Percentiles rank a stretch among this genome's conserved stretches.
These are phyloP conservation scores for Ascochyta viciae-villosae DNA, from an alignment of 2,329 filamentous ascomycete species.

Conservation along the genomic window DNA sequence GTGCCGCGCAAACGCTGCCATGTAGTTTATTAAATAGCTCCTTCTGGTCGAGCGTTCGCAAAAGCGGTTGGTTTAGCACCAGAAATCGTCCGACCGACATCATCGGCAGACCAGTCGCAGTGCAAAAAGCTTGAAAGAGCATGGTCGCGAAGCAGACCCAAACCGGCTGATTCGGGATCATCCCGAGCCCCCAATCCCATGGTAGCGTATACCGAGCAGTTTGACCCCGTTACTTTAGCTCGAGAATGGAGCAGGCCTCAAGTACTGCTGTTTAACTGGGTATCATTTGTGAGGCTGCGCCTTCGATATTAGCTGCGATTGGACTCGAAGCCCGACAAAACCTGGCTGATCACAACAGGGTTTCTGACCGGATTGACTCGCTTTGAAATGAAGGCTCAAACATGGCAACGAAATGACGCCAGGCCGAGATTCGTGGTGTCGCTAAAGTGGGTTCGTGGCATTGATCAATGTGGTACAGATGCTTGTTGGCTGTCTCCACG, in stretches of 20 bases:
- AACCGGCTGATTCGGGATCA: conserved; percentile 27
- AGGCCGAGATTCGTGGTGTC: conserved; percentile 8
- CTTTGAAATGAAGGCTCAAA: conserved; percentile 16
- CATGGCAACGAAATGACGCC: conserved; percentile 15
- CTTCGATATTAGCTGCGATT: background rate
- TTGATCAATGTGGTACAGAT: conserved; percentile 17
- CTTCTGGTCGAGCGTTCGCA: conserved; percentile 26
- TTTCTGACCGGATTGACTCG: conserved; percentile 11
- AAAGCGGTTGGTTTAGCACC: conserved; percentile 29
- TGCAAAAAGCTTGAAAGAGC: conserved; percentile 26
- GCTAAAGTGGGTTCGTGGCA: conserved; percentile 15
- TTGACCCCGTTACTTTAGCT: conserved; percentile 19
- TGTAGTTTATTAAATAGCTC: conserved; percentile 27
- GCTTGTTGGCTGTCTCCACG: conserved; percentile 14
- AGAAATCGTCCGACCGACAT: conserved; percentile 28
- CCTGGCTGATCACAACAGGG: conserved; percentile 3
- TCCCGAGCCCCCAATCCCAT: conserved; percentile 30
- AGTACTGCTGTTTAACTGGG: conserved; percentile 6
- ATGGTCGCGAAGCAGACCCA: conserved; percentile 25
- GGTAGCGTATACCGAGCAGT: conserved; percentile 29
- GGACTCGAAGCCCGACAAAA: background rate
- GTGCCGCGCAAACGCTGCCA: conserved; percentile 32
- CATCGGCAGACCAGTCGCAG: conserved; percentile 24
- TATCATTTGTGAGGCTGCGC: conserved; percentile 6
- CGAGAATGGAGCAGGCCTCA: conserved; percentile 19